These are phyloP conservation scores for Zangia roseola DNA, from an alignment of 768 basidiomycete species.

Conservation along the genomic window DNA sequence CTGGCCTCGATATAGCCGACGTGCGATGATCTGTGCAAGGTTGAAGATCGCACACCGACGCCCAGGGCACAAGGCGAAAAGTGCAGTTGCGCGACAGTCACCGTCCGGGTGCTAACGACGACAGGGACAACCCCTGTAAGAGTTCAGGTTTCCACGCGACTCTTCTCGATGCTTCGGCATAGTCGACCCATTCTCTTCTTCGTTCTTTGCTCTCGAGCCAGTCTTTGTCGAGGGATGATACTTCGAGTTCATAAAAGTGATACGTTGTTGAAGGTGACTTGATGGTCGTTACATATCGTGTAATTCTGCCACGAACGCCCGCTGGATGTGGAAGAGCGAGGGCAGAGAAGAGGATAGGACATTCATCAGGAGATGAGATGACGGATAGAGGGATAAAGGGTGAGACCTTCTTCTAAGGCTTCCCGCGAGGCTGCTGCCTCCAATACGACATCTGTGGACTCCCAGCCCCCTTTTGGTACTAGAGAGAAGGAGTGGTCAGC, in stretches of 20 bases:
- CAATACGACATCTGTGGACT: conserved; percentile 73
- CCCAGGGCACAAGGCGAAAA: conserved; percentile 3
- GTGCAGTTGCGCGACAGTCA: conserved; percentile 19
- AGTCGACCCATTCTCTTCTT: conserved; percentile 85
- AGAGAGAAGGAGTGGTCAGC: conserved; percentile 14
- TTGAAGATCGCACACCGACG: conserved; percentile 13
- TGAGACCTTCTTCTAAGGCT: conserved; percentile 96
- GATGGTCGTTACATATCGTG: conserved; percentile 82
- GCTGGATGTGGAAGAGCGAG: conserved; percentile 47
- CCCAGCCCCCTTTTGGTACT: conserved; percentile 96
- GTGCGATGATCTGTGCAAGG: conserved; percentile 9
- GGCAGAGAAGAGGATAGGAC: conserved; percentile 41
- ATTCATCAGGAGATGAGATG: conserved; percentile 68
- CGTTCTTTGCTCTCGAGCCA: conserved; percentile 84
- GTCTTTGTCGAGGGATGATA: conserved; percentile 67
- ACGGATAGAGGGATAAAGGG: conserved; percentile 75
- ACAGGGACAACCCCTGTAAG: conserved; percentile 69
- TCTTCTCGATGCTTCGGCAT: conserved; percentile 71
- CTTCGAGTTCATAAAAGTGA: conserved; percentile 90
- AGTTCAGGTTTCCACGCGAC: conserved; percentile 87
- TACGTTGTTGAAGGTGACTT: conserved; percentile 77
- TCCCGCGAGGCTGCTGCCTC: conserved; percentile 89
- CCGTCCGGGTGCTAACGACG: conserved; percentile 62
- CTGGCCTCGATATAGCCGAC: conserved; percentile 13
- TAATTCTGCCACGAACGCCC: conserved; percentile 84